A percentile compares a stretch with the other conserved stretches of the same genome.
phyloP scores from a whole-genome alignment of 257 asterid species.

The Penstemon barbatus region DNA sequence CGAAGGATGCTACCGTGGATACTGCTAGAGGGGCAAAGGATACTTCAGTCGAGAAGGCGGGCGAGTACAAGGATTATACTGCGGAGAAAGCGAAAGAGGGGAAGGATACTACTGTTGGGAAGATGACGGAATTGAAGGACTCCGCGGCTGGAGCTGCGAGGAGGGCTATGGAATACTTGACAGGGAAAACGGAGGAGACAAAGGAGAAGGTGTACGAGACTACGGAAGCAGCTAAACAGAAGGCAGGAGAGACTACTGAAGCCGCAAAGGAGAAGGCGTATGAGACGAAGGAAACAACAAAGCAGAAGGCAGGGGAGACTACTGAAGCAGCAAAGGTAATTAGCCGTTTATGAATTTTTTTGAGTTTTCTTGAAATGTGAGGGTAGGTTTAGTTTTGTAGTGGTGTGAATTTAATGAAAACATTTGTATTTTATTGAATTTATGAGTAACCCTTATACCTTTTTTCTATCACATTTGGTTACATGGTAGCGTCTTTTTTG shows the following conservation, averaged over 20 bases:
- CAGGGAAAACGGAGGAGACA: conserved; percentile 68
- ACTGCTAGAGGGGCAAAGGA: conserved; percentile 21
- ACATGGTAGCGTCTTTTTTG: too few relatives aligned
- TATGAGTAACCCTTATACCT: too few relatives aligned
- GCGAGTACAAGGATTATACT: conserved; percentile 38
- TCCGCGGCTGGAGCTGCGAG: conserved; percentile 53
- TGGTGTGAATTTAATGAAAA: not conserved
- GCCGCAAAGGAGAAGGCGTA: conserved; percentile 40
- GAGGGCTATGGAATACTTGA: conserved; percentile 59
- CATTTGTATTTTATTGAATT: not conserved
- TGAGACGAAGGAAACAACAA: conserved; percentile 39
- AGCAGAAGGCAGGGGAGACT: conserved; percentile 35
- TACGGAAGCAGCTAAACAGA: conserved; percentile 36
- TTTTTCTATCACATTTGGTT: too few relatives aligned
- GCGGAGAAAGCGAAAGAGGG: conserved; percentile 59
- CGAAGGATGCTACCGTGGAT: conserved; percentile 25
- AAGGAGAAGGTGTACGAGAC: conserved; percentile 39
- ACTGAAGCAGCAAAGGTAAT: conserved; percentile 53
- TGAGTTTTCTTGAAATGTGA: not conserved
- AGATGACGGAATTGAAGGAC: conserved; percentile 55
- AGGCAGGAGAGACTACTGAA: conserved; percentile 32
- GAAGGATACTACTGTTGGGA: conserved; percentile 52
- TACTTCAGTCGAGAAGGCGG: conserved; percentile 27
- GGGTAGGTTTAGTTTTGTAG: not conserved
- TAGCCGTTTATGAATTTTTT: conserved; percentile 41